These are phyloP conservation scores for Microcera coccophila DNA, from an alignment of 2,329 filamentous ascomycete species.

Conservation along the genomic window DNA sequence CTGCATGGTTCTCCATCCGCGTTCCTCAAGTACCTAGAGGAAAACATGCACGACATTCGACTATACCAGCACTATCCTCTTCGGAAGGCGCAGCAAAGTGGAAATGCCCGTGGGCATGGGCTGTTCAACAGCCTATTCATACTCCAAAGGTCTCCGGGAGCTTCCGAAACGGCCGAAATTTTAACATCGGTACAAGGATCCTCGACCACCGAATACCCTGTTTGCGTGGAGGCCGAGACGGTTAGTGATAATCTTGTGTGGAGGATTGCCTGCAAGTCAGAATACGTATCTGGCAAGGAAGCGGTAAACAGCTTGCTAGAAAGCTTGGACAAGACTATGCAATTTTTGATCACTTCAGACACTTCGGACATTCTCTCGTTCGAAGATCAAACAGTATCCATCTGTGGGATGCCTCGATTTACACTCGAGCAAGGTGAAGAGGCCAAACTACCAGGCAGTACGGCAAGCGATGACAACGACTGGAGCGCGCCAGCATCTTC, in stretches of 20 bases:
- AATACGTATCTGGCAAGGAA: constrained; percentile 42
- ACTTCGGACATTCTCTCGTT: constrained; percentile 54
- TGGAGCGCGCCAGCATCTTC: constrained; percentile 36
- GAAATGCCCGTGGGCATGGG: constrained; percentile 31
- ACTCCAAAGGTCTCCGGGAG: constrained; percentile 40
- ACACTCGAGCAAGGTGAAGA: not conserved
- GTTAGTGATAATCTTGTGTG: constrained; percentile 56
- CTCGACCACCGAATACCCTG: constrained; percentile 72
- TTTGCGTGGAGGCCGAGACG: constrained; percentile 78
- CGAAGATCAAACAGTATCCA: constrained; percentile 47
- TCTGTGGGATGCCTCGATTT: constrained; percentile 58
- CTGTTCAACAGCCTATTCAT: constrained; percentile 58
- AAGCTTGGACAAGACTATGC: constrained; percentile 57
- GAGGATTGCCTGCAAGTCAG: constrained; percentile 66
- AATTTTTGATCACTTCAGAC: constrained; percentile 49
- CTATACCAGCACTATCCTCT: constrained; percentile 75
- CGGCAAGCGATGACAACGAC: constrained; percentile 1
- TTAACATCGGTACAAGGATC: constrained; percentile 60
- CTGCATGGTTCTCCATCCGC: constrained; percentile 63
- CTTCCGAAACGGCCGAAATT: constrained; percentile 31
- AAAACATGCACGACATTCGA: constrained; percentile 61
- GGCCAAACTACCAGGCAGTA: no score
- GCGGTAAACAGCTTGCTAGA: constrained; percentile 51
- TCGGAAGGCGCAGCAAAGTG: constrained; percentile 57
- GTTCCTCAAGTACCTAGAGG: constrained; percentile 71